Conservation (phyloP, 2,329 filamentous ascomycete species). For the Trichoderma breve region DNA sequence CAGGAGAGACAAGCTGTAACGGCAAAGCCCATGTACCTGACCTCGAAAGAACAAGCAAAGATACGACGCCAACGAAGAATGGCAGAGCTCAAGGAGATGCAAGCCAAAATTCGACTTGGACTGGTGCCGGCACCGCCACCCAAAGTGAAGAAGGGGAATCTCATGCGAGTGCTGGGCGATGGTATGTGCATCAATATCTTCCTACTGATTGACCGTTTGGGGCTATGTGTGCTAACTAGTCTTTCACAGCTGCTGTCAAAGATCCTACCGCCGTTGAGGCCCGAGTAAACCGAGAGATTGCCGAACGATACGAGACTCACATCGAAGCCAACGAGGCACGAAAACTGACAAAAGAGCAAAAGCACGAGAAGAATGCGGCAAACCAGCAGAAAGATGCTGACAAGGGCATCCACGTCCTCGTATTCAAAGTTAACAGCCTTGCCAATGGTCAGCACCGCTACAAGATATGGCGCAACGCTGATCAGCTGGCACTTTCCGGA, state of each 20-base stretch:
- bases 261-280: slow-evolving; percentile 97
- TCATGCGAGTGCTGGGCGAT: slow-evolving; percentile 95
- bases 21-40: slow-evolving; percentile 89
- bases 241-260: slow-evolving; percentile 62
- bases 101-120: slow-evolving; percentile 91
- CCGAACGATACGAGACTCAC: slow-evolving; percentile 78
- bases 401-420: slow-evolving; percentile 79
- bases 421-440: slow-evolving; percentile 87
- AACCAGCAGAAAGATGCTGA: slow-evolving; percentile 88
- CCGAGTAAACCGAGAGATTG: slow-evolving; percentile 88
- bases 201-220: not conserved
- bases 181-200: slow-evolving; percentile 43
- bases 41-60: slow-evolving; percentile 86
- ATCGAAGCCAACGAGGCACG: slow-evolving; percentile 76
- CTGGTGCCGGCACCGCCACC: slow-evolving; percentile 86
- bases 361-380: slow-evolving; percentile 73
- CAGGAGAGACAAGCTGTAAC: slow-evolving; percentile 79
- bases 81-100: slow-evolving; percentile 91
- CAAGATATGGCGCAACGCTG: slow-evolving; percentile 88
- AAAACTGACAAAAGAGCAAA: slow-evolving; percentile 84
- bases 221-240: slow-evolving; percentile 23
- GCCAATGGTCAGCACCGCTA: slow-evolving; percentile 91
- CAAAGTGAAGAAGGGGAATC: slow-evolving; percentile 95
- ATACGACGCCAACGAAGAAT: slow-evolving; percentile 84
- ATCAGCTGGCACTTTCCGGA: slow-evolving; percentile 82